phyloP scores from a whole-genome alignment of 306 rosid species.

The Arachis hypogaea region DNA sequence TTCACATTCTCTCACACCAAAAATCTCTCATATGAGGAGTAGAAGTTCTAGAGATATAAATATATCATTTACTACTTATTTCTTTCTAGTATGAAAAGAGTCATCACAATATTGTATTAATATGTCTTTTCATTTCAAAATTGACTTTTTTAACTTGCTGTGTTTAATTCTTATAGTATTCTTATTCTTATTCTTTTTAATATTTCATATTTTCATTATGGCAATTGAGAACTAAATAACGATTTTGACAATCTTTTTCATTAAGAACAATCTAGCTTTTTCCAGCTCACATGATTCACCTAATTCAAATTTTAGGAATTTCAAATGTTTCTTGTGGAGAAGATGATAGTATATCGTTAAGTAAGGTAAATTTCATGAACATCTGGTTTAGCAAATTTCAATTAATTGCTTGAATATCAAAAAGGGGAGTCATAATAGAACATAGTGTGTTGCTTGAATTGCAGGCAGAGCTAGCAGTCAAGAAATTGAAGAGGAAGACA shows the following conservation, averaged over 20 bases:
- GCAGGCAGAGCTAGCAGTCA: too few species aligned
- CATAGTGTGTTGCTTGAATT: too few species aligned
- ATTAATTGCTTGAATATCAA: background rate
- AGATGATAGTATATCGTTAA: conserved; percentile 49
- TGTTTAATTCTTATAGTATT: background rate
- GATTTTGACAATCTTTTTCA: conserved; percentile 34
- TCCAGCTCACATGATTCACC: conserved; percentile 33
- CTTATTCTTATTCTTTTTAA: conserved; percentile 32
- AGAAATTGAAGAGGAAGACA: too few species aligned
- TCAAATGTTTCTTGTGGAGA: conserved; percentile 49
- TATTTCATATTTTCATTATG: background rate
- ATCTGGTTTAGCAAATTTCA: conserved; percentile 35
- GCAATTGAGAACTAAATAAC: conserved; percentile 27
- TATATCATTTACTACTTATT: background rate
- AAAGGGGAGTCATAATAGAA: too few species aligned
- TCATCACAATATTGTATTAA: conserved; percentile 6
- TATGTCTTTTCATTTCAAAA: conserved; percentile 6
- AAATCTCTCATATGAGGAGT: background rate
- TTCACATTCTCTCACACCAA: background rate
- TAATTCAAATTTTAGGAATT: conserved; percentile 58
- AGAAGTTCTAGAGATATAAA: conserved; percentile 1
- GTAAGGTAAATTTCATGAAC: conserved; percentile 53
- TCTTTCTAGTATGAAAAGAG: conserved; percentile 28
- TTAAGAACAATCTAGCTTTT: conserved; percentile 28
- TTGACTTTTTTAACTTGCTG: conserved; percentile 22